These are phyloP conservation scores for Clitopilus hobsonii DNA, from an alignment of 768 basidiomycete species.

Conservation along the genomic window DNA sequence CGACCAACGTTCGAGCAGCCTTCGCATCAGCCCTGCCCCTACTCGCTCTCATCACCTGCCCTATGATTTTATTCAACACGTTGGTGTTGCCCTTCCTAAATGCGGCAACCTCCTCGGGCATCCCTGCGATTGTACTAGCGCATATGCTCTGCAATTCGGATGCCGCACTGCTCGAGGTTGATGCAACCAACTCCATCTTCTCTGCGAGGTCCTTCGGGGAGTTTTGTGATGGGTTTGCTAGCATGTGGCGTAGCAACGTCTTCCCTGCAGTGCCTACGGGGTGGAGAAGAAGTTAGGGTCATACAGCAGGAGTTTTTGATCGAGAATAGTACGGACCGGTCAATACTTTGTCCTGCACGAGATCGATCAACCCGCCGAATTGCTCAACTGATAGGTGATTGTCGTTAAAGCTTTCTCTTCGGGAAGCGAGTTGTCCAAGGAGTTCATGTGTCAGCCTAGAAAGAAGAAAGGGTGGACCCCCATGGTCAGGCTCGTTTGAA, in stretches of 20 bases:
- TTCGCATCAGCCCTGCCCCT: constrained; percentile 76
- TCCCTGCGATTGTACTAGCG: constrained; percentile 51
- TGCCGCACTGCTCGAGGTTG: constrained; percentile 16
- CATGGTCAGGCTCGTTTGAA: background rate
- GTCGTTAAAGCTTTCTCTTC: constrained; percentile 47
- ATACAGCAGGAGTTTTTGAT: background rate
- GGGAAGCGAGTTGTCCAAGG: constrained; percentile 66
- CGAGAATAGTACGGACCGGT: constrained; percentile 48
- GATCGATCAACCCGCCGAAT: constrained; percentile 73
- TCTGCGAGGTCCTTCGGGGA: constrained; percentile 38
- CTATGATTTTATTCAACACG: constrained; percentile 78
- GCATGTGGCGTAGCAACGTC: constrained; percentile 66
- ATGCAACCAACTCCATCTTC: constrained; percentile 43
- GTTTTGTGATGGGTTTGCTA: constrained; percentile 38
- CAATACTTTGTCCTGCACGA: constrained; percentile 60
- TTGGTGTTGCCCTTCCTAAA: constrained; percentile 67
- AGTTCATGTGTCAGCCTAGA: constrained; percentile 86
- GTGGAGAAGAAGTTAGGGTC: constrained; percentile 4
- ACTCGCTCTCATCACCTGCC: constrained; percentile 80
- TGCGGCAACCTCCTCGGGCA: constrained; percentile 65
- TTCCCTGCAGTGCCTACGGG: constrained; percentile 73
- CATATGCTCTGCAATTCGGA: constrained; percentile 52
- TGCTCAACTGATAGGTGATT: constrained; percentile 59
- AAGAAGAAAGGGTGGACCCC: constrained; percentile 1
- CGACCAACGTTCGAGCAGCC: constrained; percentile 45